Base-by-base conservation (phyloP, 805 yeast species). In the Teunomyces lycoperdinae region DNA sequence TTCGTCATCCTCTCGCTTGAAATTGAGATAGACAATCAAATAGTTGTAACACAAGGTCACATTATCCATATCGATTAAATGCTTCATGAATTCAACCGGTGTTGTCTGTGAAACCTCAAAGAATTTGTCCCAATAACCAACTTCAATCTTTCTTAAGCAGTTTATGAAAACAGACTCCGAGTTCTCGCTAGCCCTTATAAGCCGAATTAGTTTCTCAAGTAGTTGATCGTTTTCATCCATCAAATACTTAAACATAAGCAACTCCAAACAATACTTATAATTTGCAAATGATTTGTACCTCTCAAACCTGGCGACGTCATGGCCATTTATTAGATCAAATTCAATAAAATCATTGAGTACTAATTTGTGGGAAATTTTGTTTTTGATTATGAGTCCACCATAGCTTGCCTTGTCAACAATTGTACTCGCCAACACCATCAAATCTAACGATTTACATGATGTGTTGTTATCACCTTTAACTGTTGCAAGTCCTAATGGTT, bases 91-190 rank as follows among this genome's bases (percentile, higher is more conserved):
- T 17, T 68, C 67, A 11, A 77, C 64, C 2, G 84, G 84, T 0
- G 74, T 68, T 30, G 70, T 67, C 3, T 66, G 58, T 20, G 76
- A 58, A 20, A 70, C 63, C 3, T 59, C 52, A 55, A 80, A 80
- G 48, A 79, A 78, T n/a, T 58, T 60, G 4, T 62, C 44, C 87
- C 87, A 81, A 57, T 77, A 77, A 35, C 68, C 72, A 43, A 76
- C 71, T 55, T 81, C 87, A 11, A 80, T 81, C 50, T 81, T 81
- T 29, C 87, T 64, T 30, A 84, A 77, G 54, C 85, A 80, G 50
- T 76, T 79, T 41, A 79, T 67, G 46, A 72, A 74, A n/a, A 80
- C 71, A 4, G 58, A 57, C 20, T 65, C 68, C 66, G 66, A 57
- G 46, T 63, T 62, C 29, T 58, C 60, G 17, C 48, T 64, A 60